Conservation (phyloP, 352 stramenopile species). For the Globisporangium okanoganense region DNA sequence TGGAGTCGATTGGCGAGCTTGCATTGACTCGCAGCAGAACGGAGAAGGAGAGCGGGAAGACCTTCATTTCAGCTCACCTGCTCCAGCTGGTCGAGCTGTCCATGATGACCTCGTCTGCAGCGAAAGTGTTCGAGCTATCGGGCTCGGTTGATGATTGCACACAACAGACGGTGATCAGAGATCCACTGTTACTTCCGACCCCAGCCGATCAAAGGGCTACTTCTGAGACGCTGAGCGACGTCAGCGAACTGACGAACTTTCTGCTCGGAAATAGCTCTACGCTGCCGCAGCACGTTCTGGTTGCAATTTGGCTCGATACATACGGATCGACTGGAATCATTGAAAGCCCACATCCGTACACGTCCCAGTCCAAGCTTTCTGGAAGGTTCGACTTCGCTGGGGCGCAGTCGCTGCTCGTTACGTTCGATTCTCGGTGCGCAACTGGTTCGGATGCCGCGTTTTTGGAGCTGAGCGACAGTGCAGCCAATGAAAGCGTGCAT, state of each 20-base stretch:
- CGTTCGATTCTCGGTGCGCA: slow-evolving; percentile 69
- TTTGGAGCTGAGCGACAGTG: slow-evolving; percentile 14
- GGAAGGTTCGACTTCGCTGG: slow-evolving; percentile 48
- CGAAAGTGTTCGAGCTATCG: slow-evolving; percentile 31
- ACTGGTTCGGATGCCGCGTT: slow-evolving; percentile 20
- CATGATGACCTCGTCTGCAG: slow-evolving; percentile 45
- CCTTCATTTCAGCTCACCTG: slow-evolving; percentile 72
- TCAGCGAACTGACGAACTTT: slow-evolving; percentile 51
- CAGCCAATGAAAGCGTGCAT: slow-evolving; percentile 9
- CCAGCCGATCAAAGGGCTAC: slow-evolving; percentile 39
- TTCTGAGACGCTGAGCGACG: slow-evolving; percentile 46
- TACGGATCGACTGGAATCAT: slow-evolving; percentile 58
- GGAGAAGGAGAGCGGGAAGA: slow-evolving; percentile 55
- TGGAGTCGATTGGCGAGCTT: slow-evolving; percentile 60
- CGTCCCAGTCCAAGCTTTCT: slow-evolving; percentile 17
- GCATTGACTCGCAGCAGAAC: slow-evolving; percentile 51
- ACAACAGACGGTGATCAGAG: neutral
- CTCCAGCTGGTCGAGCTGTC: slow-evolving; percentile 78
- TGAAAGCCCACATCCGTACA: slow-evolving; percentile 66
- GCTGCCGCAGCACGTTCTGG: slow-evolving; percentile 52
- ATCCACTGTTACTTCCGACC: slow-evolving; percentile 34
- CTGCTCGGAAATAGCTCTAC: slow-evolving; percentile 42
- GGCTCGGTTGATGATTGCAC: neutral
- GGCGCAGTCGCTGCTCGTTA: slow-evolving; percentile 49
- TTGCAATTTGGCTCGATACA: slow-evolving; percentile 77